Conservation (phyloP, 1,139 yeast species). For the Pichia inconspicua region DNA sequence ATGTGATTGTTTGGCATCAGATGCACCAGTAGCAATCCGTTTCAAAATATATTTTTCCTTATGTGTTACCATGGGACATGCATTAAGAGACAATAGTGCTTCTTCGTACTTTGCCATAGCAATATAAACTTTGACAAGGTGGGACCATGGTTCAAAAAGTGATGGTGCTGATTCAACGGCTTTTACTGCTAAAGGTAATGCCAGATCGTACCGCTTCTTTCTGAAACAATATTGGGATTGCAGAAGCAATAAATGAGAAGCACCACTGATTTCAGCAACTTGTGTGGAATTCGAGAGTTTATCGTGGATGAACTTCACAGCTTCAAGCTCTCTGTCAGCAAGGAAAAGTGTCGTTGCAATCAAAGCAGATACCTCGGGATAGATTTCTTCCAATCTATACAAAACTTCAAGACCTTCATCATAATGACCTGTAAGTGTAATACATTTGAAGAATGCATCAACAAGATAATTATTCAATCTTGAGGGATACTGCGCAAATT, state of each 20-base stretch:
- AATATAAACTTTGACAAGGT: constrained; percentile 44
- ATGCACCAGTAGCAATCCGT: constrained; percentile 35
- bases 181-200: constrained; percentile 46
- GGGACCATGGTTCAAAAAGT: constrained; percentile 48
- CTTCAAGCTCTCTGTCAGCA: constrained; percentile 45
- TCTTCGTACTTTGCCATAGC: constrained; percentile 46
- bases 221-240: constrained; percentile 48
- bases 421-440: constrained; percentile 42
- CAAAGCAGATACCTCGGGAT: constrained; percentile 38
- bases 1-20: not conserved
- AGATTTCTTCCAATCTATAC: constrained; percentile 33
- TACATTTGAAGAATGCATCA: constrained; percentile 44
- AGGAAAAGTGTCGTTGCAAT: constrained; percentile 41
- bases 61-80: constrained; percentile 58
- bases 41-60: constrained; percentile 43
- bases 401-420: constrained; percentile 42
- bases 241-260: constrained; percentile 40
- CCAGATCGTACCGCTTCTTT: constrained; percentile 44
- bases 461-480: constrained; percentile 43
- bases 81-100: constrained; percentile 48
- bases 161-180: constrained; percentile 53
- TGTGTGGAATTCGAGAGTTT: constrained; percentile 32
- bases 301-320: constrained; percentile 41
- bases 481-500: constrained; percentile 59
- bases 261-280: constrained; percentile 30